Base-by-base conservation (phyloP, 2,329 filamentous ascomycete genomes). In the Trichothecium roseum region DNA sequence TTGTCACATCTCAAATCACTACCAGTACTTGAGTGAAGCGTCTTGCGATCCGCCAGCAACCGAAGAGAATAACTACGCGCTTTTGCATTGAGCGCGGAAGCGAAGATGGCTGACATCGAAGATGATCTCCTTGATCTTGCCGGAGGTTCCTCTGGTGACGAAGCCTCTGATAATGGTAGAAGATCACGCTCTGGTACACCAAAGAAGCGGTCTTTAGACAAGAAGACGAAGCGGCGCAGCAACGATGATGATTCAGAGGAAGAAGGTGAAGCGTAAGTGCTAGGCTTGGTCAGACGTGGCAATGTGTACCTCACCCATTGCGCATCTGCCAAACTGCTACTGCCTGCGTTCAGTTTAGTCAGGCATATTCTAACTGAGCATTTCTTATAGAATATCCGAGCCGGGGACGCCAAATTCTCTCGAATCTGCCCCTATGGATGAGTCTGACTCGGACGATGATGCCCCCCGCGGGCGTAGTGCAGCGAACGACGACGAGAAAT, bases 51-150 rank as follows among this genome's bases (percentile, higher is more conserved):
- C 10, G 10, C 20, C 6, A 24, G 10, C 20, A 24, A 6, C 10
- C 20, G 20, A 24, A 6, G 20, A 24, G 20, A 24, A 24, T 24
- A 6, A 24, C 20, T 10, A 24, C 20, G 20, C 20, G 20, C 20
- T 13, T 7, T 17, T 17, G 28, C n/a, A 6, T 30, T 30, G 13
- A 14, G n/a, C 6, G n/a, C n/a, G 10, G 16, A 8, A 28, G 22
- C 15, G 41, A 70, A 45, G 51, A 94, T 94, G 87, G 82, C 84
- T 38, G 84, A 89, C 54, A 74, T 95, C 46, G 89, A 96, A 55
- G 87, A 89, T 50, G 89, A 95, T 65, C 79, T 96, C 45, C 81
- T 96, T 45, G 88, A 85, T 52, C 78, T 96, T 45, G 91, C 88
- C 37, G 91, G 86, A 50, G 86, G 84, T 47, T 81, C 75, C 36